These are phyloP conservation scores for Ceratocystis cubensis DNA, from an alignment of 2,329 filamentous ascomycete genomes.

Conservation along the genomic window DNA sequence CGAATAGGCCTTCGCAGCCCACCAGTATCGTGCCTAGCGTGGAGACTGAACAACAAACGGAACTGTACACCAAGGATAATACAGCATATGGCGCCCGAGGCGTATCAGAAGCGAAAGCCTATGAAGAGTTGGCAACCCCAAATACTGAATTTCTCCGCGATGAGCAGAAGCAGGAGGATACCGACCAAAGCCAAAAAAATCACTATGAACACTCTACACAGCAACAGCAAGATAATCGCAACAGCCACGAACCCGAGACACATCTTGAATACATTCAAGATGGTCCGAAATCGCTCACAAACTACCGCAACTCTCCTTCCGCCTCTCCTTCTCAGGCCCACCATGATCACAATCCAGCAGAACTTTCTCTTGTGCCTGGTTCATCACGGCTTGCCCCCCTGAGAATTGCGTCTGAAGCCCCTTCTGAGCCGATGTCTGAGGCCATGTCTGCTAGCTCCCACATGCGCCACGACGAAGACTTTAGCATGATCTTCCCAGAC, in stretches of 20 bases:
- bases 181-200: no score
- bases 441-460: conserved; percentile 18
- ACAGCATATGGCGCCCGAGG: background rate
- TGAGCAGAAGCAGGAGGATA: no score
- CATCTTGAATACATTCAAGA: no score
- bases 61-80: background rate
- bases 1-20: background rate
- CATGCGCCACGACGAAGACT: conserved; percentile 33
- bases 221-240: background rate
- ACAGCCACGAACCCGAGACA: background rate
- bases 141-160: no score
- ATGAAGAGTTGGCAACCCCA: no score
- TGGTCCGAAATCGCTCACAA: no score
- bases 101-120: no score
- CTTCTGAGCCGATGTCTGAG: conserved; percentile 12
- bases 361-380: background rate
- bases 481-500: conserved; percentile 48
- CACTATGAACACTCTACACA: background rate
- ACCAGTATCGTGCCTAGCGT: background rate
- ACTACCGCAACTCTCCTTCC: background rate
- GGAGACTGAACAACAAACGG: background rate
- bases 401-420: conserved; percentile 5
- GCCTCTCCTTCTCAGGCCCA: background rate
- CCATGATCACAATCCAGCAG: background rate
- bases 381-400: conserved; percentile 1